Percentiles rank a stretch among this genome's conserved stretches.
phyloP scores from a whole-genome alignment of 768 basidiomycete species.

The Gymnopilus dilepis region DNA sequence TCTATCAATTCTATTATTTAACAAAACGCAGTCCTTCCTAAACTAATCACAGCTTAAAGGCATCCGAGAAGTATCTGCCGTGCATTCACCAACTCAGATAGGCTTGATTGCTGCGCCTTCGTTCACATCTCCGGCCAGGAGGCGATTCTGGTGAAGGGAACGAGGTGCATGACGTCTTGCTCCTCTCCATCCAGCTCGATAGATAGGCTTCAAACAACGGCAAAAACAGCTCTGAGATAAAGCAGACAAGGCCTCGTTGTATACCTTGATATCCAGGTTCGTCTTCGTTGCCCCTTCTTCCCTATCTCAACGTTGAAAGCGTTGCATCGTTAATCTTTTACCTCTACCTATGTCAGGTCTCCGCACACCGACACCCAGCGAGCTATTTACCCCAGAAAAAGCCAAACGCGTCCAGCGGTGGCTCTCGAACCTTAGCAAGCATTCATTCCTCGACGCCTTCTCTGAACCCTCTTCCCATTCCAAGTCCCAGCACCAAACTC shows the following conservation, averaged over 20 bases:
- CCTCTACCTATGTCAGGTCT: not conserved
- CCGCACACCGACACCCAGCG: not conserved
- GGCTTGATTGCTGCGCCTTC: not conserved
- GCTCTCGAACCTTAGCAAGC: not conserved
- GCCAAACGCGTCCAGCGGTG: not conserved
- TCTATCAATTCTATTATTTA: not conserved
- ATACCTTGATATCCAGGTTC: not conserved
- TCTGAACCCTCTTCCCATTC: not conserved
- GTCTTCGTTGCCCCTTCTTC: not conserved
- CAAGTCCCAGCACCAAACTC: no score
- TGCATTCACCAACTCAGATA: not conserved
- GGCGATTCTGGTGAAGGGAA: not conserved
- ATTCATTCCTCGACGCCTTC: not conserved
- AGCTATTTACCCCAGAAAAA: not conserved
- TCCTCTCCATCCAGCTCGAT: not conserved
- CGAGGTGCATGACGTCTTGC: conserved; percentile 5
- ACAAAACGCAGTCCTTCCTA: not conserved
- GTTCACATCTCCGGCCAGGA: not conserved
- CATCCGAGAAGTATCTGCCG: not conserved
- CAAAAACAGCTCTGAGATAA: not conserved
- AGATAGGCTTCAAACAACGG: not conserved
- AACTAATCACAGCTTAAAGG: not conserved
- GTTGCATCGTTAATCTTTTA: not conserved
- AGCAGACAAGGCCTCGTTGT: not conserved
- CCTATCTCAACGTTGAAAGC: not conserved